A percentile compares a stretch with the other conserved stretches of the same genome.
Evolutionary conservation across 2,329 filamentous ascomycete genomes (phyloP).

Genomic region (Ceratocystis eucalypticola): DNA sequence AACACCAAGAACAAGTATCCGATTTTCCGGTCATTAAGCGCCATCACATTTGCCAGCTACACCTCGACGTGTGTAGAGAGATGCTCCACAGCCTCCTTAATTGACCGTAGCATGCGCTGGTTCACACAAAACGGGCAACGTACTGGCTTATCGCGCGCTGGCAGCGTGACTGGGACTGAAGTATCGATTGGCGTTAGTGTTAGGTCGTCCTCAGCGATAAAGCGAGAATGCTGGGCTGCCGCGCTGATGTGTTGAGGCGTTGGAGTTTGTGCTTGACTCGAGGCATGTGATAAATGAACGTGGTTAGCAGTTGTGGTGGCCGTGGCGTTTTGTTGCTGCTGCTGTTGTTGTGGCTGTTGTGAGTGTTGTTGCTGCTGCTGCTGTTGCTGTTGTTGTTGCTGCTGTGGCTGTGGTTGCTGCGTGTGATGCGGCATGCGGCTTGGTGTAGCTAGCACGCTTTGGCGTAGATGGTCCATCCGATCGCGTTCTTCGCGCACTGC

Average conservation of each 20-base stretch:
- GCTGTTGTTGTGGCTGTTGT: neutral
- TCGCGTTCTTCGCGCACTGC: slow-evolving; percentile 41
- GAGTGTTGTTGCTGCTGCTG: neutral
- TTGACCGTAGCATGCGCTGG: slow-evolving; percentile 44
- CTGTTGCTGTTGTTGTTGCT: neutral
- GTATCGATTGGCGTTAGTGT: slow-evolving; percentile 43
- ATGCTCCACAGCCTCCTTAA: slow-evolving; percentile 50
- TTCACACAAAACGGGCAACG: slow-evolving; percentile 50
- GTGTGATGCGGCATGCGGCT: slow-evolving; percentile 19
- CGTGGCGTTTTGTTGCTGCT: neutral
- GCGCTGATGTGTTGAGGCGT: slow-evolving; percentile 20
- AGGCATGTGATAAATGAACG: neutral
- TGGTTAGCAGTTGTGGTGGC: neutral
- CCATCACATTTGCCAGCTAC: slow-evolving; percentile 22
- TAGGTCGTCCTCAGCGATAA: slow-evolving; percentile 28
- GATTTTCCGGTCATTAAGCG: too few species aligned
- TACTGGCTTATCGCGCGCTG: slow-evolving; percentile 36
- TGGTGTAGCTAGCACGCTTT: slow-evolving; percentile 15
- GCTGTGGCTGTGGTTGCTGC: slow-evolving; percentile 6
- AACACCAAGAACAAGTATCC: neutral
- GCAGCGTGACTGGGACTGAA: slow-evolving; percentile 33
- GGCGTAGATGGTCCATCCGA: slow-evolving; percentile 31
- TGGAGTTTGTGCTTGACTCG: slow-evolving; percentile 8
- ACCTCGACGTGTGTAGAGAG: slow-evolving; percentile 49
- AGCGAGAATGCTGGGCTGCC: slow-evolving; percentile 18